Evolutionary conservation across 2,329 filamentous ascomycete genomes (phyloP).

Genomic region (Ophiobolus disseminans): DNA sequence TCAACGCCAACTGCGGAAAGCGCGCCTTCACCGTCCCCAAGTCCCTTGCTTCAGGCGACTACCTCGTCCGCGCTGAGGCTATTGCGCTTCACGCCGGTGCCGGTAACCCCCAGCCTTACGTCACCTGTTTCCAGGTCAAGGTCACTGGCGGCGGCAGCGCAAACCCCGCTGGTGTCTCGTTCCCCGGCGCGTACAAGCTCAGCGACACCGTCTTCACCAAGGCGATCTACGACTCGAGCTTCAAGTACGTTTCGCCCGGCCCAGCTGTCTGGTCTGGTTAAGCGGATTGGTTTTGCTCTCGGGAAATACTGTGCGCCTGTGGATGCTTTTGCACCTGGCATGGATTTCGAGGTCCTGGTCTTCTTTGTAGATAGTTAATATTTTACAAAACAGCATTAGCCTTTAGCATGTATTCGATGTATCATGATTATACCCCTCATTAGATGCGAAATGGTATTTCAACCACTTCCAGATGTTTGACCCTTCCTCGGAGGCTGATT

Average conservation of each 20-base stretch:
- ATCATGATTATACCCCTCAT: too few species aligned
- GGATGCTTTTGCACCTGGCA: slow-evolving; percentile 9
- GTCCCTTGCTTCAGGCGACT: slow-evolving; percentile 41
- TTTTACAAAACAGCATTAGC: background rate
- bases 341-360: background rate
- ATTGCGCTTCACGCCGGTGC: slow-evolving; percentile 46
- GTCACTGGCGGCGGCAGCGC: slow-evolving; percentile 45
- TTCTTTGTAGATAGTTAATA: slow-evolving; percentile 10
- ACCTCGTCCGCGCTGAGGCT: slow-evolving; percentile 45
- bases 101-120: slow-evolving; percentile 42
- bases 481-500: too few species aligned
- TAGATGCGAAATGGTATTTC: too few species aligned
- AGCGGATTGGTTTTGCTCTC: background rate
- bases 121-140: slow-evolving; percentile 49
- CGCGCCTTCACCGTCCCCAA: slow-evolving; percentile 46
- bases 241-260: slow-evolving; percentile 46
- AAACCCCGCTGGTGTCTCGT: slow-evolving; percentile 41
- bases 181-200: slow-evolving; percentile 45
- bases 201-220: slow-evolving; percentile 44
- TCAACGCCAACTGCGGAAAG: slow-evolving; percentile 50
- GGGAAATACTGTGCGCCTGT: background rate
- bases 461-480: too few species aligned
- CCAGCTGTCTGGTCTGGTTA: slow-evolving; percentile 44
- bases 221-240: slow-evolving; percentile 42
- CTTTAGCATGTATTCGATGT: background rate